phyloP scores from a whole-genome alignment of 352 stramenopile species.

The Nannochloropsis limnetica region DNA sequence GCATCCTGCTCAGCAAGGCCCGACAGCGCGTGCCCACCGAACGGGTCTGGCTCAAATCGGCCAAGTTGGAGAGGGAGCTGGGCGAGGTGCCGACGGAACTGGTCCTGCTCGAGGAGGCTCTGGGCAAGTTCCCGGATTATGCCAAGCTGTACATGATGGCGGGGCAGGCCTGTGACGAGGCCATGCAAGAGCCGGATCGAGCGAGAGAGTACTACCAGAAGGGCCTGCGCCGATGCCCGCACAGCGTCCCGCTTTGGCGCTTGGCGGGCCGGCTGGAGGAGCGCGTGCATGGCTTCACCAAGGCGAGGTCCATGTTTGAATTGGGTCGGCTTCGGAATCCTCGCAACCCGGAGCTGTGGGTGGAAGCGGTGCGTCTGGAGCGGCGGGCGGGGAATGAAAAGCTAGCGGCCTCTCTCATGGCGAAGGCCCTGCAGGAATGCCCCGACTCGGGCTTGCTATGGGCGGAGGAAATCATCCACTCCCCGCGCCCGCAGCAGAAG shows the following conservation, averaged over 20 bases:
- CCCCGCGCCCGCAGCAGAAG: conserved; percentile 86
- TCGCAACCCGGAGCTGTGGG: conserved; percentile 77
- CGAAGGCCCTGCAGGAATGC: conserved; percentile 92
- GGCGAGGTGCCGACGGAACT: conserved; percentile 63
- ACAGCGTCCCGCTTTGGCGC: conserved; percentile 82
- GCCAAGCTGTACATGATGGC: conserved; percentile 97
- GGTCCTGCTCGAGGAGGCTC: conserved; percentile 73
- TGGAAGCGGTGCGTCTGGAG: conserved; percentile 88
- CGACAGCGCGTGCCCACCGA: conserved; percentile 70
- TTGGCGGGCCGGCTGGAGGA: conserved; percentile 86
- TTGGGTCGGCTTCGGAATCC: conserved; percentile 85
- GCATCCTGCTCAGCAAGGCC: conserved; percentile 62
- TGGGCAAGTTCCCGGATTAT: conserved; percentile 77
- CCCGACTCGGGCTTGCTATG: conserved; percentile 84
- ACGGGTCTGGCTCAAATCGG: conserved; percentile 94
- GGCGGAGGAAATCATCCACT: conserved; percentile 86
- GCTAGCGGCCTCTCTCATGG: conserved; percentile 86
- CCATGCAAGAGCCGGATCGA: conserved; percentile 59
- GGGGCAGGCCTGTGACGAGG: conserved; percentile 66
- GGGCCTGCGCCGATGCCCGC: conserved; percentile 79
- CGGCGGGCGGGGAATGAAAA: conserved; percentile 77
- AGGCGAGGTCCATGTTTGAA: conserved; percentile 91
- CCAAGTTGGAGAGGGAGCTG: conserved; percentile 85
- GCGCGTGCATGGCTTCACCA: conserved; percentile 73
- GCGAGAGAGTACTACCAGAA: conserved; percentile 57